Conservation (phyloP, 768 basidiomycete species). For the Serendipita vermifera region DNA sequence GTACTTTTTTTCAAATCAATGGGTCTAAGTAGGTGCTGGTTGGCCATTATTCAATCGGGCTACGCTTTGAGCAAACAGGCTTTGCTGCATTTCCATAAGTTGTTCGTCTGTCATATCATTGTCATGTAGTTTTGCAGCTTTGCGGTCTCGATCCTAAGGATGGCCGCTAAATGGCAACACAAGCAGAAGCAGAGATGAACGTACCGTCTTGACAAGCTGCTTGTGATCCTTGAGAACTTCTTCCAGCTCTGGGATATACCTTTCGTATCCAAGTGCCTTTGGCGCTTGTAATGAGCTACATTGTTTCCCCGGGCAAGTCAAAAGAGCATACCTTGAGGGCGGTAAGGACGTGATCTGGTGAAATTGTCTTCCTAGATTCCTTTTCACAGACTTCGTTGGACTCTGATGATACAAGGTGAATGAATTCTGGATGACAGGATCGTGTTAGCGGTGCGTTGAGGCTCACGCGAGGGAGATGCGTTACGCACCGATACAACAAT, state of each 20-base stretch:
- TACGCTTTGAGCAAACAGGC: conserved; percentile 83
- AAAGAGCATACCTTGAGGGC: conserved; percentile 62
- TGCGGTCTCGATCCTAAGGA: conserved; percentile 74
- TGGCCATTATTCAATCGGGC: conserved; percentile 14
- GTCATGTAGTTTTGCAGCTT: conserved; percentile 76
- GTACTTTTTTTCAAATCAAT: too few species aligned
- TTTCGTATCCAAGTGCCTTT: conserved; percentile 85
- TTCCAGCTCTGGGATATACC: conserved; percentile 79
- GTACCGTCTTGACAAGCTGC: conserved; percentile 27
- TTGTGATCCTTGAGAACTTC: conserved; percentile 94
- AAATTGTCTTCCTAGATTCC: conserved; percentile 97
- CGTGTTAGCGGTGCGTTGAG: not conserved
- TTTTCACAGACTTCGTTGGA: conserved; percentile 97
- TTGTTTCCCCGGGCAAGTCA: not conserved
- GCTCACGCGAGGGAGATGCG: not conserved
- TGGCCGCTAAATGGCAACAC: conserved; percentile 10
- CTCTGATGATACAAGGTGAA: conserved; percentile 92
- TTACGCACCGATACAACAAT: conserved; percentile 90
- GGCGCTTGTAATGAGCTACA: not conserved
- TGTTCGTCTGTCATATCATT: conserved; percentile 89
- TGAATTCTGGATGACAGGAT: conserved; percentile 61
- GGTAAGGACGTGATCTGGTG: conserved; percentile 88
- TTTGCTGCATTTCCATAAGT: conserved; percentile 73
- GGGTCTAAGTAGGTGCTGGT: not conserved
- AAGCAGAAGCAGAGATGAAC: not conserved